Conservation (phyloP, 1,284 basidiomycete genomes). For the Pterulicium gracile region DNA sequence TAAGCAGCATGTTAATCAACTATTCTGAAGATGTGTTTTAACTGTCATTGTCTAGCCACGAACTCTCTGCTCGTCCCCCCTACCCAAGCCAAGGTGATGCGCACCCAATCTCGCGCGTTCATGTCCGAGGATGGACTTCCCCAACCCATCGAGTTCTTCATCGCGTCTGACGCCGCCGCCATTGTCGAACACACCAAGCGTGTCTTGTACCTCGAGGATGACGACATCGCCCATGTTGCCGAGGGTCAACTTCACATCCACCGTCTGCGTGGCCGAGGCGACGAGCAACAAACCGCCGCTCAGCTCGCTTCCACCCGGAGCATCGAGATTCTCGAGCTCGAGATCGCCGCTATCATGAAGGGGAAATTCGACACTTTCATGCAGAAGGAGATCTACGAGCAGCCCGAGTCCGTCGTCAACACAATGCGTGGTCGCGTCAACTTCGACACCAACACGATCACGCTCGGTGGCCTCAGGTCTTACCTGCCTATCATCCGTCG, state of each 20-base stretch:
- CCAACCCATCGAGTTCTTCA: conserved; percentile 99
- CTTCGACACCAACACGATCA: conserved; percentile 90
- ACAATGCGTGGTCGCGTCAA: conserved; percentile 99
- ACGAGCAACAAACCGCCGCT: conserved; percentile 44
- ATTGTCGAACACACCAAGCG: conserved; percentile 99
- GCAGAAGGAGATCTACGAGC: conserved; percentile 99
- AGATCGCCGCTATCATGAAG: conserved; percentile 99
- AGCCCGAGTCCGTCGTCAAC: conserved; percentile 99
- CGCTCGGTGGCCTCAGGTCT: conserved; percentile 89
- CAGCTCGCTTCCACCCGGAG: conserved; percentile 77
- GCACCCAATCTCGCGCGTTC: conserved; percentile 96
- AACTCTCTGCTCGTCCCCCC: conserved; percentile 72
- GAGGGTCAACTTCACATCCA: conserved; percentile 99
- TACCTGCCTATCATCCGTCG: conserved; percentile 96
- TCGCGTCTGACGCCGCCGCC: conserved; percentile 94
- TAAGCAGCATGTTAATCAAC: conserved; percentile 44
- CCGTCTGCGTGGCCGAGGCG: conserved; percentile 84
- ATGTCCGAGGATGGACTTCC: conserved; percentile 97
- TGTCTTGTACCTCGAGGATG: conserved; percentile 97
- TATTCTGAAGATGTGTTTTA: conserved; percentile 20
- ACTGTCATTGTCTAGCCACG: conserved; percentile 33
- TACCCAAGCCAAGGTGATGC: conserved; percentile 73
- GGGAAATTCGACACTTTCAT: conserved; percentile 99
- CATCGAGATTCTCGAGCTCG: conserved; percentile 98
- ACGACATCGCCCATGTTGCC: conserved; percentile 97